A percentile compares a stretch with the other conserved stretches of the same genome.
Evolutionary conservation across 345 rosid species (phyloP).

Genomic region (Aquilaria yunnanensis): DNA sequence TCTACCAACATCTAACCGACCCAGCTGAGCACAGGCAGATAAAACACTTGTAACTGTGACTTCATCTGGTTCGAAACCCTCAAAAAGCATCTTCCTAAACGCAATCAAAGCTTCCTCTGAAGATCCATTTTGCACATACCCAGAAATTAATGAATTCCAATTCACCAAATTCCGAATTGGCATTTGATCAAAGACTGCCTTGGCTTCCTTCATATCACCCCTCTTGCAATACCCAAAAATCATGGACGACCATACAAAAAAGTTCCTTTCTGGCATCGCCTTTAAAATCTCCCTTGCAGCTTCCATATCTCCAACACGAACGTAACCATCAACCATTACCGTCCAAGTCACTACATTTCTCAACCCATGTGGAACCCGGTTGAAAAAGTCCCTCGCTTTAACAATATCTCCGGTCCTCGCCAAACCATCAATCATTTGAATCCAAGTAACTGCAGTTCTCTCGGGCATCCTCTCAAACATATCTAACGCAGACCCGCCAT

Average conservation of each 20-base stretch:
- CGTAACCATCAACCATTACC: slow-evolving; percentile 64
- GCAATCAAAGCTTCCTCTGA: slow-evolving; percentile 48
- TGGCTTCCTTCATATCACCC: slow-evolving; percentile 51
- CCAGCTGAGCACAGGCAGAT: slow-evolving; percentile 76
- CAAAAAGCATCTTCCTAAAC: slow-evolving; percentile 44
- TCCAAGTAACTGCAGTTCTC: slow-evolving; percentile 60
- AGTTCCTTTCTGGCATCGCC: slow-evolving; percentile 59
- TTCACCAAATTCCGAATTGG: slow-evolving; percentile 49
- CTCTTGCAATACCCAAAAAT: slow-evolving; percentile 64
- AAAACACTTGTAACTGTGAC: slow-evolving; percentile 48
- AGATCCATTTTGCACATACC: slow-evolving; percentile 58
- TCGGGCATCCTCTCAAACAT: slow-evolving; percentile 39
- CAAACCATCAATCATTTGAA: slow-evolving; percentile 64
- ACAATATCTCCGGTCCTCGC: slow-evolving; percentile 40
- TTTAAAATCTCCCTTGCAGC: slow-evolving; percentile 51
- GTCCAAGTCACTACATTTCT: slow-evolving; percentile 69
- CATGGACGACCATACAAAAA: slow-evolving; percentile 73
- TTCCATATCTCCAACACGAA: slow-evolving; percentile 45
- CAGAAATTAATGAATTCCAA: slow-evolving; percentile 75
- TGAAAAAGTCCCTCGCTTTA: slow-evolving; percentile 53
- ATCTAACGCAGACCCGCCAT: slow-evolving; percentile 30
- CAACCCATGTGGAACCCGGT: slow-evolving; percentile 44
- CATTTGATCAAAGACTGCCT: slow-evolving; percentile 34
- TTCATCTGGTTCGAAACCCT: slow-evolving; percentile 62
- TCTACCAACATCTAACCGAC: slow-evolving; percentile 52